Evolutionary conservation across 768 basidiomycete genomes (phyloP).

Genomic region (Pisolithus microcarpus): DNA sequence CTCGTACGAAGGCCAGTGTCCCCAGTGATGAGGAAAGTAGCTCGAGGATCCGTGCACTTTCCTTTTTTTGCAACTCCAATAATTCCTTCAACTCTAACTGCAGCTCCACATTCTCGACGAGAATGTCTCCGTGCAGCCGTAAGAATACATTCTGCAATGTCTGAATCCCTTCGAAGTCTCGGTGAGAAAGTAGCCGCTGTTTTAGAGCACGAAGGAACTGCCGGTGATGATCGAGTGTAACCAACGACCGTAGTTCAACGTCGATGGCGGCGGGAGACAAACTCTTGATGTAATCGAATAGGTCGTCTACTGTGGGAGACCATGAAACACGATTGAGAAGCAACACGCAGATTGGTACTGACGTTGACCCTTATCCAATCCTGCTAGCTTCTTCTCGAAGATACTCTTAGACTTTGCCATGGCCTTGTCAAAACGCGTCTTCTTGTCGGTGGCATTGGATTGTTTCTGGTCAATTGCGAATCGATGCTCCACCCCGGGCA

Average conservation of each 20-base stretch:
- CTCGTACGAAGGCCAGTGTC: constrained; percentile 69
- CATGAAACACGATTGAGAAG: constrained; percentile 2
- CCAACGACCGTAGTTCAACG: constrained; percentile 78
- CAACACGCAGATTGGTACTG: constrained; percentile 26
- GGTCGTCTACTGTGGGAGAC: constrained; percentile 54
- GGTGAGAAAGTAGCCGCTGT: constrained; percentile 64
- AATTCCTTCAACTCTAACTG: constrained; percentile 49
- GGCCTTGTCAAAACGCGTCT: constrained; percentile 47
- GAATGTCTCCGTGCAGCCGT: constrained; percentile 72
- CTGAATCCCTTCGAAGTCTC: constrained; percentile 95
- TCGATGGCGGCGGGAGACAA: constrained; percentile 90
- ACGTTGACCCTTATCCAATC: constrained; percentile 65
- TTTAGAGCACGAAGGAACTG: constrained; percentile 71
- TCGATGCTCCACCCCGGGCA: constrained; percentile 79
- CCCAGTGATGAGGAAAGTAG: constrained; percentile 69
- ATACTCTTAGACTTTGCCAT: constrained; percentile 52
- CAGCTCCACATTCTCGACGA: constrained; percentile 68
- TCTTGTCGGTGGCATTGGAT: constrained; percentile 31
- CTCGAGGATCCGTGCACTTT: constrained; percentile 73
- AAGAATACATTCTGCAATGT: constrained; percentile 81
- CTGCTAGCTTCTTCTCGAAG: constrained; percentile 59
- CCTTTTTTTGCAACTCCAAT: constrained; percentile 58
- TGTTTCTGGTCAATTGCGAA: constrained; percentile 55
- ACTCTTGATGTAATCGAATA: constrained; percentile 80
- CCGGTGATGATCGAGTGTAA: constrained; percentile 53